A percentile compares a stretch with the other conserved stretches of the same genome.
Evolutionary conservation across 345 rosid genomes (phyloP).

Genomic region (Euphorbia tirucalli): DNA sequence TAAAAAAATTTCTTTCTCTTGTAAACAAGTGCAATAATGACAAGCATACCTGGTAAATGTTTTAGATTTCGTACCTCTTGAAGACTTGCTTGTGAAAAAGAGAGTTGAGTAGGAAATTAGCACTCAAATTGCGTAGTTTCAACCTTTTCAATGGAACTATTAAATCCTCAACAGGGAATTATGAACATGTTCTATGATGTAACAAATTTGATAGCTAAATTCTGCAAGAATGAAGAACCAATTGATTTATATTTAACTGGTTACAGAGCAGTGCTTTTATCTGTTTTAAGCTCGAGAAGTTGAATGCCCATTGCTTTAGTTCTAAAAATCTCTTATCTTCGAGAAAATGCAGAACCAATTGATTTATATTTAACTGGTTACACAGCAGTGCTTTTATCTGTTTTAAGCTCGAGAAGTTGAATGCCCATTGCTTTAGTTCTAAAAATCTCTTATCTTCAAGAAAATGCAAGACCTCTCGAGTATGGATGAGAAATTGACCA

Average conservation of each 20-base stretch:
- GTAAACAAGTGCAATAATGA: too few relatives aligned
- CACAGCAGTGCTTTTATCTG: not conserved
- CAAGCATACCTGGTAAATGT: too few relatives aligned
- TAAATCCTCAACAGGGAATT: too few relatives aligned
- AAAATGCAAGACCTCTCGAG: not conserved
- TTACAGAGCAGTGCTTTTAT: not conserved
- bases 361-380: not conserved
- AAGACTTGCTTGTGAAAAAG: too few relatives aligned
- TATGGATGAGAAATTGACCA: not conserved
- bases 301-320: not conserved
- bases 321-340: not conserved
- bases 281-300: not conserved
- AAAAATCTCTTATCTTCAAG: not conserved
- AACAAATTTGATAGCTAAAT: not conserved
- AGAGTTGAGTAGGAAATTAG: too few relatives aligned
- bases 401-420: slow-evolving; percentile 4
- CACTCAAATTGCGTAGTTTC: too few relatives aligned
- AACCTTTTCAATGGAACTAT: too few relatives aligned
- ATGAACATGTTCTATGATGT: too few relatives aligned
- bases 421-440: not conserved
- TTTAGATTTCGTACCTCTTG: too few relatives aligned
- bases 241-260: not conserved
- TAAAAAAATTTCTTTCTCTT: too few relatives aligned
- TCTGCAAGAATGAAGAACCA: not conserved
- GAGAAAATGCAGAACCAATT: slow-evolving; percentile 1